Percentiles rank a stretch among this genome's conserved stretches.
These are phyloP conservation scores for Streptanthus diversifolius DNA, from an alignment of 345 rosid species.

Conservation along the genomic window DNA sequence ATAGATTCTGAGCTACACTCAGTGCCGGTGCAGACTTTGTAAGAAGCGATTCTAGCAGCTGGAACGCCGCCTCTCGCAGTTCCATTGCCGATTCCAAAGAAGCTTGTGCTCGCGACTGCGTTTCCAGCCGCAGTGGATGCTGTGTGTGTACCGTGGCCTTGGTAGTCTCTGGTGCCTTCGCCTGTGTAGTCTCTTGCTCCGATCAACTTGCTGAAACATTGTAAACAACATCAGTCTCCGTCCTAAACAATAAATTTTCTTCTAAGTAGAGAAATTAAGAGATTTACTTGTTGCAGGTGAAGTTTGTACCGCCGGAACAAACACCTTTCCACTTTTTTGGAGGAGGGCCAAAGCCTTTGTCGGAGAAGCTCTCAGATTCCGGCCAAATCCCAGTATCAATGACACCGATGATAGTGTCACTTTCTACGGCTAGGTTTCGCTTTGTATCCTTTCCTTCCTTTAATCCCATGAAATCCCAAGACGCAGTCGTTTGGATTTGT, in stretches of 20 bases:
- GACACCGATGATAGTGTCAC: conserved; percentile 43
- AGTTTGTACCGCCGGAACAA: conserved; percentile 41
- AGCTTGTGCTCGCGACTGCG: conserved; percentile 26
- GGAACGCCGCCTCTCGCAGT: conserved; percentile 53
- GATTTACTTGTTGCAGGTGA: conserved; percentile 53
- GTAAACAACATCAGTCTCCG: not conserved
- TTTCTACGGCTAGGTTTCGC: conserved; percentile 16
- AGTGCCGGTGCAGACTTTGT: conserved; percentile 19
- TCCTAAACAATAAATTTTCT: not conserved
- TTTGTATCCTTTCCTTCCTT: conserved; percentile 19
- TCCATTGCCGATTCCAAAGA: conserved; percentile 44
- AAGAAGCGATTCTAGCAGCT: conserved; percentile 46
- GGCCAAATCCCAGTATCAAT: conserved; percentile 51
- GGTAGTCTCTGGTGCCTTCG: conserved; percentile 14
- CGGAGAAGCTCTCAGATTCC: conserved; percentile 48
- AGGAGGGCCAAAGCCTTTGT: conserved; percentile 46
- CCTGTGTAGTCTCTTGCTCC: conserved; percentile 47
- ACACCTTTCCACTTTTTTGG: conserved; percentile 55
- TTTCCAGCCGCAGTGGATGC: conserved; percentile 57
- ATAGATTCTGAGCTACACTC: not conserved
- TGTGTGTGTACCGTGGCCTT: conserved; percentile 56
- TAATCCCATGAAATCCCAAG: conserved; percentile 60
- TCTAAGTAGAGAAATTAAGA: not conserved
- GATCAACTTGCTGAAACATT: conserved; percentile 40
- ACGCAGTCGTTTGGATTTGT: conserved; percentile 46